Conservation (phyloP, 768 basidiomycete genomes). For the Mycena floridula region DNA sequence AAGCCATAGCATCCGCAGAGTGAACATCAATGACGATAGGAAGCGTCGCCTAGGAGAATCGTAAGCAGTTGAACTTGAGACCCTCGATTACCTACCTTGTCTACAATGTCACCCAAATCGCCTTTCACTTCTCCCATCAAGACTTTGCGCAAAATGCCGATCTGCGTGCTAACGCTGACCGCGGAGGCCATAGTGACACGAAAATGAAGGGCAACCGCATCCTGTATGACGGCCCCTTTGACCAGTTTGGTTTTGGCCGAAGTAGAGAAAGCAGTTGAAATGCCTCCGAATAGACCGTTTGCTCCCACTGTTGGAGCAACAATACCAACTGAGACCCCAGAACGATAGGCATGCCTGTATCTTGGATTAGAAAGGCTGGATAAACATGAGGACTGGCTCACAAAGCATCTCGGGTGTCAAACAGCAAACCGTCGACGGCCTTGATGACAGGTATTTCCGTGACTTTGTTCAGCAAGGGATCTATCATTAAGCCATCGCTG, state of each 20-base stretch:
- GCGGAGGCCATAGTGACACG: conserved; percentile 34
- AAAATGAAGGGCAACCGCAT: conserved; percentile 57
- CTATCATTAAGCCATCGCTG: conserved; percentile 50
- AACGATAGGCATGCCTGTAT: conserved; percentile 53
- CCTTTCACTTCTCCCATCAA: conserved; percentile 34
- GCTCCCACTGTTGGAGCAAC: conserved; percentile 44
- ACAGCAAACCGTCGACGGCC: conserved; percentile 72
- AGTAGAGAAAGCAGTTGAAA: conserved; percentile 54
- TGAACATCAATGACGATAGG: conserved; percentile 57
- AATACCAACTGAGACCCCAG: conserved; percentile 59
- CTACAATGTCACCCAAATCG: conserved; percentile 35
- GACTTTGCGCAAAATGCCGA: conserved; percentile 50
- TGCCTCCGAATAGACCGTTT: conserved; percentile 39
- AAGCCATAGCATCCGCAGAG: conserved; percentile 67
- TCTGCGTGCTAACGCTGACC: conserved; percentile 62
- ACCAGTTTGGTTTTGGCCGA: conserved; percentile 52
- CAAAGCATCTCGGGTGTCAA: conserved; percentile 52
- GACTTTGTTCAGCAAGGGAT: conserved; percentile 33
- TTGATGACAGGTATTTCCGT: conserved; percentile 38
- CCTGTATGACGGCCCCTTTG: conserved; percentile 54
- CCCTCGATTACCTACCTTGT: conserved; percentile 38
- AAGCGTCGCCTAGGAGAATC: conserved; percentile 15
- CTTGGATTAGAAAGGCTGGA: not conserved
- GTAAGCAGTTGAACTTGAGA: not conserved
- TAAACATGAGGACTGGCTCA: conserved; percentile 13